These are phyloP conservation scores for Fusarium multiceps DNA, from an alignment of 2,329 filamentous ascomycete genomes.

Conservation along the genomic window DNA sequence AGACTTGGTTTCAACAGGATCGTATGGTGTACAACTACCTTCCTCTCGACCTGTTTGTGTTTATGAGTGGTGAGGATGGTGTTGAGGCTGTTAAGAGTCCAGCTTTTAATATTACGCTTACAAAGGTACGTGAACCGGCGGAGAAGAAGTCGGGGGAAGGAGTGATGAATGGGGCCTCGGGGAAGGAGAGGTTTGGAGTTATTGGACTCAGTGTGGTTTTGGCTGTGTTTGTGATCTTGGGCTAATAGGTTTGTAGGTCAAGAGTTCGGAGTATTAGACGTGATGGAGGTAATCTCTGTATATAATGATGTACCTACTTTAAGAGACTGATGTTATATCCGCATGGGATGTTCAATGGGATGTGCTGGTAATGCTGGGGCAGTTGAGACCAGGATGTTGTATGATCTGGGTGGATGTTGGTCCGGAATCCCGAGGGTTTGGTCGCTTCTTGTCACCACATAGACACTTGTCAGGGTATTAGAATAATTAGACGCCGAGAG, in stretches of 20 bases:
- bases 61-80: slow-evolving; percentile 32
- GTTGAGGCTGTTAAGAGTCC: slow-evolving; percentile 39
- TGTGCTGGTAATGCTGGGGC: too few species aligned
- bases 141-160: slow-evolving; percentile 24
- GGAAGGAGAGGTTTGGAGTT: slow-evolving; percentile 5
- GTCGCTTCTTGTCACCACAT: too few species aligned
- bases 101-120: slow-evolving; percentile 46
- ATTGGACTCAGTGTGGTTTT: not conserved
- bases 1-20: slow-evolving; percentile 50
- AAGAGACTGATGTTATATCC: rapidly evolving
- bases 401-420: too few species aligned
- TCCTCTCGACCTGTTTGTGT: slow-evolving; percentile 48
- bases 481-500: too few species aligned
- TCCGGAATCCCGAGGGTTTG: too few species aligned
- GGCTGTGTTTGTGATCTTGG: slow-evolving; percentile 13
- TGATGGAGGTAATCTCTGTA: not conserved
- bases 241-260: slow-evolving; percentile 36
- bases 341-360: too few species aligned
- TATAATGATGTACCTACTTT: too few species aligned
- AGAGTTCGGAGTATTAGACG: not conserved
- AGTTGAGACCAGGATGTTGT: too few species aligned
- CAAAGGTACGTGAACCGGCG: slow-evolving; percentile 42
- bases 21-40: slow-evolving; percentile 49
- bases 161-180: not conserved
- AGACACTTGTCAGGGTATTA: too few species aligned